These are phyloP conservation scores for Pseudomonodictys pantanalensis DNA, from an alignment of 495 filamentous ascomycete genomes.

Conservation along the genomic window DNA sequence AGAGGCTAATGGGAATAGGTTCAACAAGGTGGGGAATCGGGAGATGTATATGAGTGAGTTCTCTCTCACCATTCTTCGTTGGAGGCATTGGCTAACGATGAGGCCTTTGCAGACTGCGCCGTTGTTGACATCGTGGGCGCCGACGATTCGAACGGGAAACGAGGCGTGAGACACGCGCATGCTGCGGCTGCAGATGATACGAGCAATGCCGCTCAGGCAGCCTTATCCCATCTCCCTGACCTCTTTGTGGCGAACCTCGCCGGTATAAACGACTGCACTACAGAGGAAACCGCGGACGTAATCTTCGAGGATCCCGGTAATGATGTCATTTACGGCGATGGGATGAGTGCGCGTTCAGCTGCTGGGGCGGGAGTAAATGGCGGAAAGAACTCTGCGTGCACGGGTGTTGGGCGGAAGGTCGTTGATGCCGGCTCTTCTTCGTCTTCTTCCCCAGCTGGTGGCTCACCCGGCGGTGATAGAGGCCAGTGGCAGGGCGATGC, in stretches of 20 bases:
- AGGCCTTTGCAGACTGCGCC: too few species aligned
- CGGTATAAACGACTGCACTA: constrained; percentile 48
- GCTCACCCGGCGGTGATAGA: neutral
- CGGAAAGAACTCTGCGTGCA: neutral
- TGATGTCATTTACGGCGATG: constrained; percentile 48
- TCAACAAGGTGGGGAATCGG: constrained; percentile 64
- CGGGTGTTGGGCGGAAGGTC: constrained; percentile 3
- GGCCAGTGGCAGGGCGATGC: neutral
- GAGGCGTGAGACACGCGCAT: constrained; percentile 3
- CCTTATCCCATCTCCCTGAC: constrained; percentile 48
- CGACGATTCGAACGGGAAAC: constrained; percentile 1
- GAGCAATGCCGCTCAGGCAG: constrained; percentile 1
- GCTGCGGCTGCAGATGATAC: neutral
- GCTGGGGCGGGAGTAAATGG: constrained; percentile 24
- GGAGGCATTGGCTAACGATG: too few species aligned
- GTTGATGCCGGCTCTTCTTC: neutral
- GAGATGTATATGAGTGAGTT: constrained; percentile 53
- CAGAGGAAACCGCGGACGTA: constrained; percentile 55
- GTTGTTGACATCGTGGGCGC: constrained; percentile 29
- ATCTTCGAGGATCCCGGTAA: constrained; percentile 72
- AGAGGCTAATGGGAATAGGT: constrained; percentile 39
- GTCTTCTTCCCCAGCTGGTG: neutral
- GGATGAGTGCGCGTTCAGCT: constrained; percentile 25
- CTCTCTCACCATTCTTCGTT: too few species aligned
- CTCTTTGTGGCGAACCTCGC: constrained; percentile 61